Conservation (phyloP, 257 asterid species). For the Apocynum venetum region DNA sequence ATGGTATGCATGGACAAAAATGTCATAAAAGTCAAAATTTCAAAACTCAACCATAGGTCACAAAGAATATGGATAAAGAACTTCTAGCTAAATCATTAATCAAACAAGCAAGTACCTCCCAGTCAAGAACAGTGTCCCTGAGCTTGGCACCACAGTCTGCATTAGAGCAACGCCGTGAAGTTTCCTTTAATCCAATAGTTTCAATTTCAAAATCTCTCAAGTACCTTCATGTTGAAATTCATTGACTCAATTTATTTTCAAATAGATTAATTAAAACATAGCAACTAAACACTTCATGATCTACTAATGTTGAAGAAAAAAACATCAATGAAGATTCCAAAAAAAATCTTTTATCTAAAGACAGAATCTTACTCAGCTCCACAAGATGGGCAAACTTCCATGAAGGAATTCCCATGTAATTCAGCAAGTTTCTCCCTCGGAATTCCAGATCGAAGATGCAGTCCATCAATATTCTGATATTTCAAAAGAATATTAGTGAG, state of each 20-base stretch:
- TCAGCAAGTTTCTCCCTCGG: conserved; percentile 86
- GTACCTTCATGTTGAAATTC: conserved; percentile 53
- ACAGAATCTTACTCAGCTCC: conserved; percentile 68
- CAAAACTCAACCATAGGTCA: background rate
- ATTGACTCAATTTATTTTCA: background rate
- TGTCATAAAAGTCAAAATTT: background rate
- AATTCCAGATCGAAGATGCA: conserved; percentile 96
- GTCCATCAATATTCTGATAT: conserved; percentile 84
- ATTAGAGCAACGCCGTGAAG: conserved; percentile 72
- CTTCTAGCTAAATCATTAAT: background rate
- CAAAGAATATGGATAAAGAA: background rate
- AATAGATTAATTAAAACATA: background rate
- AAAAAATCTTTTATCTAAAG: background rate
- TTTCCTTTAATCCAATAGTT: conserved; percentile 89
- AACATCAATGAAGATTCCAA: conserved; percentile 5
- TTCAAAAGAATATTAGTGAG: conserved; percentile 12
- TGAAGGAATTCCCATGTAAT: conserved; percentile 86
- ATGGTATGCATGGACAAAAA: background rate
- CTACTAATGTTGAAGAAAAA: background rate
- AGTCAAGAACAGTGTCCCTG: conserved; percentile 94
- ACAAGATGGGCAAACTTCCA: conserved; percentile 85
- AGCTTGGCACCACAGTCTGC: conserved; percentile 66
- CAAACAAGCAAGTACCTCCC: conserved; percentile 65
- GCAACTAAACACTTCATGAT: background rate
- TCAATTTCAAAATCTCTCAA: conserved; percentile 89